Base-by-base conservation (phyloP, 192 early-diverging fungal genomes). In the Pilaira anomala region DNA sequence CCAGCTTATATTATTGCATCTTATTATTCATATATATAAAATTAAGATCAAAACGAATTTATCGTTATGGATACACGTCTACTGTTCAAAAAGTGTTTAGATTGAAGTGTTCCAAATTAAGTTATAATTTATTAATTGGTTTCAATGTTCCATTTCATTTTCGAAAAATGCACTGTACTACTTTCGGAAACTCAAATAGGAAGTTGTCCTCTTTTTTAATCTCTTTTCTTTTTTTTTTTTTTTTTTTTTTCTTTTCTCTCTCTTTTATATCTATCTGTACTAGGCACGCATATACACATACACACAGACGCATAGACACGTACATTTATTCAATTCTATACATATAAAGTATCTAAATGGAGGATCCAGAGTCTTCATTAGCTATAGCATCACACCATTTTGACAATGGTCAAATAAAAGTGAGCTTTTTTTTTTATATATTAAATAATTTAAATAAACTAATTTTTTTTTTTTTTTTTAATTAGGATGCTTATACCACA, bases 391-490 rank as follows among this genome's bases (percentile, higher is more conserved):
- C 48, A 14, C 65, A 56, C 7, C 24, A 66, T 46, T 60, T 60
- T 41, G 53, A 66, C 25, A 54, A 72, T 50, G 70, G 64, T 4
- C 65, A 66, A 46, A 63, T 72, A 29, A 72, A 72, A 64, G 70
- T 72, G 62, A 53, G 24, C 7, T 9, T 3, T 61, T 19, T 19
- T 21, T 60, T 24, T 52, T 21, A 39, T 14, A 19, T 24, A 24
- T 16, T 53, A 7, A 11, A 14, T 7, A n/a, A 28, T 30, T n/a
- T 30, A 33, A 14, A 26, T 28, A 53, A 25, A 51, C 7, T 51
- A 7, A 51, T 22, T 28, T 52, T 28, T 18, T 33, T n/a, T 36
- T 19, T 18, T n/a, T 14, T 45, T 46, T 46, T 19, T 46, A 19
- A 19, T 14, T 59, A 59, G 57, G 57, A 59, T 45, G 57, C 57